These are phyloP conservation scores for Penicillium sp. DNA, from an alignment of 2,329 filamentous ascomycete genomes.

Conservation along the genomic window DNA sequence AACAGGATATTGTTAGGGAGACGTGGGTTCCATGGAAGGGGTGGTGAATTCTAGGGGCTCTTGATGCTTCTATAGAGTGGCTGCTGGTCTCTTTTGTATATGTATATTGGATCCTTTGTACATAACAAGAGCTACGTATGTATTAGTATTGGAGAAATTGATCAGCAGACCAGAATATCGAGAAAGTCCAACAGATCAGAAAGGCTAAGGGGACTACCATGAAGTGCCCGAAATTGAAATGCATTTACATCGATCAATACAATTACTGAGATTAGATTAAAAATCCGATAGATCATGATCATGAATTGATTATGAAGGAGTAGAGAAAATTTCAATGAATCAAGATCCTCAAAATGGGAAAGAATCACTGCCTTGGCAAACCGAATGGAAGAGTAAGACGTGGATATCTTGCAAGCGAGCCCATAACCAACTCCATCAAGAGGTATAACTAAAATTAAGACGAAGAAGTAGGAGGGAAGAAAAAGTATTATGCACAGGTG, in stretches of 20 bases:
- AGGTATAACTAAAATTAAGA: background rate
- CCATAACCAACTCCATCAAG: background rate
- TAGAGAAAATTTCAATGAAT: background rate
- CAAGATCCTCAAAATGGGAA: background rate
- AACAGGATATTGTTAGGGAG: conserved; percentile 19
- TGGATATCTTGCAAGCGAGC: background rate
- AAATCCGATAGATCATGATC: background rate
- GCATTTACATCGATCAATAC: background rate
- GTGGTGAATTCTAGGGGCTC: conserved; percentile 10
- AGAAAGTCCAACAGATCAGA: too few relatives aligned
- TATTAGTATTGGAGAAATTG: background rate
- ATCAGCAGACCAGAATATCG: too few relatives aligned
- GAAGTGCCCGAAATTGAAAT: too few relatives aligned
- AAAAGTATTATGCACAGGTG: background rate
- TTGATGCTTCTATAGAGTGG: background rate
- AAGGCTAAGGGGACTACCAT: too few relatives aligned
- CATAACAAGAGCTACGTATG: background rate
- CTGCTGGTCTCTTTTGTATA: background rate
- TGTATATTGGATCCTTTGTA: background rate
- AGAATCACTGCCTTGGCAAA: background rate
- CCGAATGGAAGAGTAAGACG: background rate
- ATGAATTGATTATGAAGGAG: background rate
- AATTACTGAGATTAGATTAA: background rate
- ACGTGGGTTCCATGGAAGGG: conserved; percentile 29
- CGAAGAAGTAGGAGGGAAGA: background rate